Evolutionary conservation across 768 basidiomycete species (phyloP), one percentile per base, ranked within the genome.

Genomic region (Tremella mesenterica): DNA sequence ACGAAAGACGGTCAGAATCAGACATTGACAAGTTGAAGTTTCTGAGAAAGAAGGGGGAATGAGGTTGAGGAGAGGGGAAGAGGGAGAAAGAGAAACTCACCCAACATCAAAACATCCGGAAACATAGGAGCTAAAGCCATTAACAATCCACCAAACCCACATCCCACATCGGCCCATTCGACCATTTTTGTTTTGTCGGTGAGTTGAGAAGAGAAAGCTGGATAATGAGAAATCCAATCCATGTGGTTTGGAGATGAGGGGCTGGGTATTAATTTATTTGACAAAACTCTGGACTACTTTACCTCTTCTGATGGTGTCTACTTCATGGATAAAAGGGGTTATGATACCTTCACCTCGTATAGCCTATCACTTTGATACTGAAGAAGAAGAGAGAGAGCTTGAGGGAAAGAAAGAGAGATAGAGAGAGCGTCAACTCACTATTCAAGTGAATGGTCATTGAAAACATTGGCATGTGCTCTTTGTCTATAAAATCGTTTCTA

Each of bases 141-240:
- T 55, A 93, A 77, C 34, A 99, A 81, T 14, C 95, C 95, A 13
- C 95, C 95, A 65, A 97, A 99, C 38, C 95, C 95, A 72, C 95
- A 99, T 0, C 95, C 95, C 30, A 99, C 83, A 73, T 99, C 95
- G 3, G 89, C 95, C 67, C 91, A 95, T 74, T 92, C 89, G 41
- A 95, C 92, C 9, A 76, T 75, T 66, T 85, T 85, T 36, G 18
- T 39, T 29, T 20, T 33, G 45, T n/a, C 77, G 29, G 78, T 71
- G 21, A 67, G 73, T 0, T 28, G 52, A 28, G 44, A 39, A 34
- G 50, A 34, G 69, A 82, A 85, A 26, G 81, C 78, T 0, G 93
- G 92, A 75, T 83, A 97, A 73, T 91, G 88, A 20, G 74, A 71
- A 10, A 77, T 72, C 92, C 92, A 95, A 74, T 92, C 83, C 71